Conservation (phyloP, 1,284 basidiomycete genomes). For the Meripilus lineatus region DNA sequence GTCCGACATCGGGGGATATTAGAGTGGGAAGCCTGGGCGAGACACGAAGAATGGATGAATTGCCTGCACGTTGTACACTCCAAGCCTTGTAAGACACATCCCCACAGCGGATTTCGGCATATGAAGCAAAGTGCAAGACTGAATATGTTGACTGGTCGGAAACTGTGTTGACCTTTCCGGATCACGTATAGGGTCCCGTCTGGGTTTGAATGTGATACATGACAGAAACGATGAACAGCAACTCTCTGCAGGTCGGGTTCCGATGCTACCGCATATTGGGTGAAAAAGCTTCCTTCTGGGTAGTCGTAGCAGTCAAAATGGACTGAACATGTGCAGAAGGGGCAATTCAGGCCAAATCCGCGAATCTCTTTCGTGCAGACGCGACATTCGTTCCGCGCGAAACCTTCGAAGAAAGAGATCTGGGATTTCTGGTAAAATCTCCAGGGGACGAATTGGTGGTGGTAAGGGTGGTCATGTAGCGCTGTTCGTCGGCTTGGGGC, state of each 20-base stretch:
- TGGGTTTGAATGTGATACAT: slow-evolving; percentile 33
- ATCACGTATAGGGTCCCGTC: slow-evolving; percentile 21
- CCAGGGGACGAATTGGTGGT: slow-evolving; percentile 69
- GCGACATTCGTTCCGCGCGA: slow-evolving; percentile 43
- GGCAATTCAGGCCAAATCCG: slow-evolving; percentile 62
- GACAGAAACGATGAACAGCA: slow-evolving; percentile 58
- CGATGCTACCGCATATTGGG: slow-evolving; percentile 44
- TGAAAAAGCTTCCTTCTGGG: slow-evolving; percentile 52
- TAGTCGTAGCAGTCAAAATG: slow-evolving; percentile 74
- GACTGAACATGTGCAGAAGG: slow-evolving; percentile 57
- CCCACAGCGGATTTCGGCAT: slow-evolving; percentile 73
- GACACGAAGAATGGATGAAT: slow-evolving; percentile 58
- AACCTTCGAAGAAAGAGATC: slow-evolving; percentile 29
- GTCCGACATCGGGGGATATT: slow-evolving; percentile 35
- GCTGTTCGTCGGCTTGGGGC: neutral
- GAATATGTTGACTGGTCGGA: slow-evolving; percentile 63
- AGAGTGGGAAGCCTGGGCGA: slow-evolving; percentile 22
- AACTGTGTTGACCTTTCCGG: slow-evolving; percentile 39
- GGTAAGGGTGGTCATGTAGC: slow-evolving; percentile 23
- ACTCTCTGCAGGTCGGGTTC: slow-evolving; percentile 47
- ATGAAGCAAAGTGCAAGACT: slow-evolving; percentile 63
- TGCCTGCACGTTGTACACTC: slow-evolving; percentile 59
- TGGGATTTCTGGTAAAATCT: slow-evolving; percentile 36
- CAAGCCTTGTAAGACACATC: slow-evolving; percentile 54
- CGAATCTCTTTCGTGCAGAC: slow-evolving; percentile 45